Evolutionary conservation across 805 yeast species (phyloP).

Genomic region (Zygosaccharomyces siamensis): DNA sequence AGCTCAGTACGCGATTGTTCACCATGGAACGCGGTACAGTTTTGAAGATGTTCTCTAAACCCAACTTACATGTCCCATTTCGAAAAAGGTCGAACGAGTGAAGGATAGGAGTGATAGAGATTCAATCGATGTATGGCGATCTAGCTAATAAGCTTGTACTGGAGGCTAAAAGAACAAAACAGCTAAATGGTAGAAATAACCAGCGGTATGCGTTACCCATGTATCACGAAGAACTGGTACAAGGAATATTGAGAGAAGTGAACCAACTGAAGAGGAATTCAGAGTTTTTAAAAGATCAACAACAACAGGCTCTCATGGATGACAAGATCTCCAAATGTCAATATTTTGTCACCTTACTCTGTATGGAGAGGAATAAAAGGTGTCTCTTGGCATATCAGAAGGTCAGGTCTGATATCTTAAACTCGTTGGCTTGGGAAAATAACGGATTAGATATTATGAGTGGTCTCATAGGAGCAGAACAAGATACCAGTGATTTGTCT

Average conservation of each 20-base stretch:
- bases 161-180: constrained; percentile 77
- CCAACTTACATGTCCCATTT: not conserved
- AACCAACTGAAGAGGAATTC: constrained; percentile 55
- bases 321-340: constrained; percentile 56
- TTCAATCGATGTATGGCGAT: constrained; percentile 77
- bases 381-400: constrained; percentile 81
- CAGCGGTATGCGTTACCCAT: constrained; percentile 41
- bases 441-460: constrained; percentile 37
- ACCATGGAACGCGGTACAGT: constrained; percentile 6
- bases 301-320: constrained; percentile 25
- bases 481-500: constrained; percentile 50
- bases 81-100: not conserved
- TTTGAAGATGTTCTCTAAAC: not conserved
- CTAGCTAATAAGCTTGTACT: constrained; percentile 72
- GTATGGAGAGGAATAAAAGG: constrained; percentile 84
- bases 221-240: constrained; percentile 67
- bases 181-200: constrained; percentile 41
- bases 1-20: not conserved
- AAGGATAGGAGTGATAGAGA: not conserved
- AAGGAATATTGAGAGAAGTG: constrained; percentile 67
- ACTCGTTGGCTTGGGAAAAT: constrained; percentile 67
- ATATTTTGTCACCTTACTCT: constrained; percentile 51
- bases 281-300: constrained; percentile 41
- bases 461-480: constrained; percentile 31
- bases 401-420: constrained; percentile 62